A percentile compares a stretch with the other conserved stretches of the same genome.
These are phyloP conservation scores for Kandelia obovata DNA, from an alignment of 345 rosid species.

Conservation along the genomic window DNA sequence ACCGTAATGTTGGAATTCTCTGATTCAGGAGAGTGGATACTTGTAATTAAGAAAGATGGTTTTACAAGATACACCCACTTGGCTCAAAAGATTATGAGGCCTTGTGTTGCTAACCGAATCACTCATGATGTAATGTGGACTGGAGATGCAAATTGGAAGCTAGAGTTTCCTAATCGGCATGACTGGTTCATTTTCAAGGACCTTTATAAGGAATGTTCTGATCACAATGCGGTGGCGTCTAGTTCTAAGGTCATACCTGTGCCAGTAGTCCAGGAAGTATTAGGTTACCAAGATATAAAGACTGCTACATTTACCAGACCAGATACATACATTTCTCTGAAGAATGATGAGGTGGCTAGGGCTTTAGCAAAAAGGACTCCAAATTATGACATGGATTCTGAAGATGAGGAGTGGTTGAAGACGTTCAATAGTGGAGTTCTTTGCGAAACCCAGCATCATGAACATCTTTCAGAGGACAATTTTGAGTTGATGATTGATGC, in stretches of 20 bases:
- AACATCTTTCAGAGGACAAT: conserved; percentile 51
- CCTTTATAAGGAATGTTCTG: conserved; percentile 74
- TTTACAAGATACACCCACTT: conserved; percentile 37
- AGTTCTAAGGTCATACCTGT: conserved; percentile 65
- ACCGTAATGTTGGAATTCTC: conserved; percentile 49
- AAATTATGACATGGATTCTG: conserved; percentile 86
- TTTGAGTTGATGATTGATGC: conserved; percentile 91
- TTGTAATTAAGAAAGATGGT: conserved; percentile 59
- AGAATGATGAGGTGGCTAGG: conserved; percentile 71
- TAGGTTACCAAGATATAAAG: conserved; percentile 40
- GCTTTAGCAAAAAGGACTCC: conserved; percentile 61
- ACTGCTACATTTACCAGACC: conserved; percentile 49
- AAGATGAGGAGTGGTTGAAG: conserved; percentile 86
- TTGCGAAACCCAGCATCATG: conserved; percentile 25
- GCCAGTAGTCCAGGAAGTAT: conserved; percentile 70
- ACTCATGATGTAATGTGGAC: conserved; percentile 70
- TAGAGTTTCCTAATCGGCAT: conserved; percentile 66
- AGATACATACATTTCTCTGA: conserved; percentile 48
- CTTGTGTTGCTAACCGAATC: conserved; percentile 53
- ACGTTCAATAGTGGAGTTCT: conserved; percentile 42
- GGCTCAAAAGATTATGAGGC: conserved; percentile 62
- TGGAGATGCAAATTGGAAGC: conserved; percentile 72
- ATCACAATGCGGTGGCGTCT: conserved; percentile 52
- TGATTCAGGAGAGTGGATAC: conserved; percentile 62
- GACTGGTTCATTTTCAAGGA: conserved; percentile 87